Evolutionary conservation across 1,139 yeast species (phyloP).

Genomic region (Maudiozyma humilis): DNA sequence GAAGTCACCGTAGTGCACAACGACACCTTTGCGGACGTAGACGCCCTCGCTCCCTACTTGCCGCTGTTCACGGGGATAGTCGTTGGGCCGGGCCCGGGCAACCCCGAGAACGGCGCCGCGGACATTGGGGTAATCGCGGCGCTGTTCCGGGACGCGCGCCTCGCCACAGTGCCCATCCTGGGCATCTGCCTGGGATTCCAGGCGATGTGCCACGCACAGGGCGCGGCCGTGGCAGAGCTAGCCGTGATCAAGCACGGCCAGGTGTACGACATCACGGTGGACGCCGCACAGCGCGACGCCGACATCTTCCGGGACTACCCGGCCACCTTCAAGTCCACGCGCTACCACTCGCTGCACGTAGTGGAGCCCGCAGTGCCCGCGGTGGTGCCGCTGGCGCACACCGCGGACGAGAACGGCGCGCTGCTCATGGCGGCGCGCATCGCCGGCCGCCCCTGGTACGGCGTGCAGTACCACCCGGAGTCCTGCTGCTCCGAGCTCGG

Average conservation of each 20-base stretch:
- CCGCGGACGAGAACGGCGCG: slow-evolving; percentile 33
- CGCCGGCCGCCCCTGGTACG: slow-evolving; percentile 58
- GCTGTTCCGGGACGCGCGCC: slow-evolving; percentile 21
- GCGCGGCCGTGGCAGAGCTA: slow-evolving; percentile 48
- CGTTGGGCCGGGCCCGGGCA: slow-evolving; percentile 97
- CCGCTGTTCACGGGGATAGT: slow-evolving; percentile 65
- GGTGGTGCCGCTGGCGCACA: slow-evolving; percentile 51
- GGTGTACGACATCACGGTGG: slow-evolving; percentile 38
- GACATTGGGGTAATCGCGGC: slow-evolving; percentile 72
- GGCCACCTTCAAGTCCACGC: slow-evolving; percentile 51
- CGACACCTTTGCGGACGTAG: slow-evolving; percentile 46
- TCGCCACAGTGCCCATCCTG: slow-evolving; percentile 50
- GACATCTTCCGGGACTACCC: slow-evolving; percentile 37
- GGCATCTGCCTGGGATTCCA: slow-evolving; percentile 96
- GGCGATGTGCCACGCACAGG: slow-evolving; percentile 61
- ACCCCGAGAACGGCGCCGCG: slow-evolving; percentile 46
- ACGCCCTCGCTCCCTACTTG: slow-evolving; percentile 33
- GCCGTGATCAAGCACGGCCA: slow-evolving; percentile 77
- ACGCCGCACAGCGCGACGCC: slow-evolving; percentile 26
- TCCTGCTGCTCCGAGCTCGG: slow-evolving; percentile 79
- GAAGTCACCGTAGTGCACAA: slow-evolving; percentile 66
- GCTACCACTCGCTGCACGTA: slow-evolving; percentile 84
- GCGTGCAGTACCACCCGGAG: slow-evolving; percentile 97
- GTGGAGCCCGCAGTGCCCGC: slow-evolving; percentile 12
- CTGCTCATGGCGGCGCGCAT: slow-evolving; percentile 79